A percentile compares a stretch with the other conserved stretches of the same genome.
phyloP scores from a whole-genome alignment of 1,284 basidiomycete genomes.

The Pseudozyma hubeiensis region DNA sequence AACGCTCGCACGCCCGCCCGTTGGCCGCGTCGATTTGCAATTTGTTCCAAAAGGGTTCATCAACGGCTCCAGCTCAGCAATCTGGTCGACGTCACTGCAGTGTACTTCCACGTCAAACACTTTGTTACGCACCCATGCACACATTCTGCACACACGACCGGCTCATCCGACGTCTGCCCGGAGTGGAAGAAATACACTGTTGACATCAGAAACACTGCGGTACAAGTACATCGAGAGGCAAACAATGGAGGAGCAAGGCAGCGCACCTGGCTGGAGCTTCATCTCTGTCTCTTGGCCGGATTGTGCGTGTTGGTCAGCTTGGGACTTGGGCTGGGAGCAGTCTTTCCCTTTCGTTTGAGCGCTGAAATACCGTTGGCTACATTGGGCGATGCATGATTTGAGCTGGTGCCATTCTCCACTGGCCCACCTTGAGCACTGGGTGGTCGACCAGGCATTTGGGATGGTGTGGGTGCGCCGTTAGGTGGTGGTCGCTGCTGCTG shows the following conservation, averaged over 20 bases:
- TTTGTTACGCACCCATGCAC: background rate
- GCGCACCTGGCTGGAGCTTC: background rate
- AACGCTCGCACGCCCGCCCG: background rate
- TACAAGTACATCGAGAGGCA: conserved; percentile 14
- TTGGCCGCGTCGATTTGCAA: background rate
- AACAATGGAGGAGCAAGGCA: background rate
- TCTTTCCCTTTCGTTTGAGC: conserved; percentile 44
- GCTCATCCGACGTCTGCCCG: background rate
- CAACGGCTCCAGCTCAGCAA: too few relatives aligned
- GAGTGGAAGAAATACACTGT: conserved; percentile 6
- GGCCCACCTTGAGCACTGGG: conserved; percentile 37
- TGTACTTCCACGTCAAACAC: conserved; percentile 7
- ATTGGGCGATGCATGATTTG: conserved; percentile 37
- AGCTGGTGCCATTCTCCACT: conserved; percentile 20
- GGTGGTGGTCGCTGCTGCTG: conserved; percentile 8
- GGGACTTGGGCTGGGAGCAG: conserved; percentile 46
- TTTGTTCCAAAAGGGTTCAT: background rate
- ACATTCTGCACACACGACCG: too few relatives aligned
- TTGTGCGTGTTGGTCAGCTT: conserved; percentile 33
- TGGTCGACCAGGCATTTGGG: conserved; percentile 30
- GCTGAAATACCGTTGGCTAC: conserved; percentile 29
- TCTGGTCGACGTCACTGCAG: too few relatives aligned
- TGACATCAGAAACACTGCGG: background rate
- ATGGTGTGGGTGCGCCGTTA: conserved; percentile 15
- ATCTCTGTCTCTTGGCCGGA: conserved; percentile 44